Conservation (phyloP, 148 eudicot genomes). For the Silene uniflora region DNA sequence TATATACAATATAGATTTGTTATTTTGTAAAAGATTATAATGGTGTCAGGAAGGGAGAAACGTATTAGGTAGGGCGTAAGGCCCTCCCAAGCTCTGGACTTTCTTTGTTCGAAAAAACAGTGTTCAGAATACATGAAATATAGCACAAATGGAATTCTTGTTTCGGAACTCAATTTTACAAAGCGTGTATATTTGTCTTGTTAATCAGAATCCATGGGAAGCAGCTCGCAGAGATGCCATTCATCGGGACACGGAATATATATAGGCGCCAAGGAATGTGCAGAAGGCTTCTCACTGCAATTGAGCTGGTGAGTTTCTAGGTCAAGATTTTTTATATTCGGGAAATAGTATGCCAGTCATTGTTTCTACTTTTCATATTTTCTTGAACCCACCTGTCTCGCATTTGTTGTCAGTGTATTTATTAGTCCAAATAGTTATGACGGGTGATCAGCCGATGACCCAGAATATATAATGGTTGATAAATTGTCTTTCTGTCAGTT, state of each 20-base stretch:
- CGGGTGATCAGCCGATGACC: too few relatives aligned
- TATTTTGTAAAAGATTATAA: too few relatives aligned
- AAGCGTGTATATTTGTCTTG: neutral
- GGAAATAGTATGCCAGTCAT: neutral
- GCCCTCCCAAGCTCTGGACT: too few relatives aligned
- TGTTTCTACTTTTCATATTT: neutral
- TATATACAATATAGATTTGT: too few relatives aligned
- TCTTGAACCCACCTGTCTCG: neutral
- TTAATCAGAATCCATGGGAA: conserved; percentile 71
- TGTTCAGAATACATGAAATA: too few relatives aligned
- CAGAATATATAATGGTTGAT: too few relatives aligned
- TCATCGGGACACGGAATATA: conserved; percentile 74
- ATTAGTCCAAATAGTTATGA: neutral
- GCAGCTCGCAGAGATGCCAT: conserved; percentile 96
- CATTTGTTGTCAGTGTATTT: neutral
- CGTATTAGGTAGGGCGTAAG: too few relatives aligned
- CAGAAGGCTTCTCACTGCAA: conserved; percentile 65
- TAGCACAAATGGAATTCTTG: neutral
- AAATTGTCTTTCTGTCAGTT: too few relatives aligned
- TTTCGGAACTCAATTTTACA: neutral
- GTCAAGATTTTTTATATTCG: neutral
- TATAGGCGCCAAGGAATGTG: conserved; percentile 97
- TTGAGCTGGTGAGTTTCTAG: conserved; percentile 59
- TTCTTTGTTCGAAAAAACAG: too few relatives aligned
- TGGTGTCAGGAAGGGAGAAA: too few relatives aligned